These are phyloP conservation scores for Stephania cephalantha DNA, from an alignment of 164 flowering plant species.

Conservation along the genomic window DNA sequence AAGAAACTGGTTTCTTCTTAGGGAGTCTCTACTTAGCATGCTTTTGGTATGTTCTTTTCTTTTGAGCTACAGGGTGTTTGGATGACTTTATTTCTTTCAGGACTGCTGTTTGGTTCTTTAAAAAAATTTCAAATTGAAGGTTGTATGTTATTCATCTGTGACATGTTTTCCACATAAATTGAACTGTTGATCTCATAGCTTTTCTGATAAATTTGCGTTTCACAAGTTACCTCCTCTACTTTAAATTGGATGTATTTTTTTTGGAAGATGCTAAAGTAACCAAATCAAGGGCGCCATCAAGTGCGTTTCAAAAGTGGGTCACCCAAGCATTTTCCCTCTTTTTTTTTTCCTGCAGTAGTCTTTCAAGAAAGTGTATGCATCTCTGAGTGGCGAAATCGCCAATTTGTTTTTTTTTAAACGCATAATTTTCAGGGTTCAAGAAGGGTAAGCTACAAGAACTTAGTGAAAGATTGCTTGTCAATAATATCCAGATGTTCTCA, in stretches of 20 bases:
- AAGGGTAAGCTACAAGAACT: conserved; percentile 50
- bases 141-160: background rate
- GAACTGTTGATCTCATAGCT: background rate
- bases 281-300: too few relatives aligned
- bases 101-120: conserved; percentile 4
- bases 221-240: background rate
- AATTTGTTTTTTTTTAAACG: background rate
- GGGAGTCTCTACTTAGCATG: conserved; percentile 57
- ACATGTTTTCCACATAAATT: background rate
- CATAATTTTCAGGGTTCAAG: conserved; percentile 53
- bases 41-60: conserved; percentile 54
- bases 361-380: background rate
- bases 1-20: conserved; percentile 48
- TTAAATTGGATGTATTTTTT: background rate
- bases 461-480: conserved; percentile 52
- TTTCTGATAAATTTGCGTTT: background rate
- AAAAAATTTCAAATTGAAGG: background rate
- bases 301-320: too few relatives aligned
- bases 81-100: background rate
- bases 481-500: conserved; percentile 29
- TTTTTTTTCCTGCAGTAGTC: background rate
- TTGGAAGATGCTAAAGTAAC: too few relatives aligned
- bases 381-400: background rate
- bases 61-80: conserved; percentile 1
- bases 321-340: too few relatives aligned